Evolutionary conservation across 345 rosid genomes (phyloP).

Genomic region (Lumnitzera littorea): DNA sequence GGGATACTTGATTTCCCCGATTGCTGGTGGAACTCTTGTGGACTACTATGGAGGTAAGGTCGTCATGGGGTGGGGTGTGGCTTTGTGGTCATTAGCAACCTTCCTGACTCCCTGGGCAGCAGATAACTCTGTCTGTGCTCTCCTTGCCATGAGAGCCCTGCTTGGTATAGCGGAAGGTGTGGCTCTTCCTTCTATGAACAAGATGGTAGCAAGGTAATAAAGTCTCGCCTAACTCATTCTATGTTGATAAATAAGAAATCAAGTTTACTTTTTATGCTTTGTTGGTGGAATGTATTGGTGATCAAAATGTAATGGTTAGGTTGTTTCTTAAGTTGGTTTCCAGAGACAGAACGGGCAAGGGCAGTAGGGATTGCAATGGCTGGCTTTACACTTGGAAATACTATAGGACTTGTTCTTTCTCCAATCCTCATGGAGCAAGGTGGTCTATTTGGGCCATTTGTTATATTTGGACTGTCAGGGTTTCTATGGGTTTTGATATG

Average conservation of each 20-base stretch:
- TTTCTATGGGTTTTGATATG: constrained; percentile 93
- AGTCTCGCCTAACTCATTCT: constrained; percentile 12
- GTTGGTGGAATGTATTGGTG: constrained; percentile 10
- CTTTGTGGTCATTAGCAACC: constrained; percentile 88
- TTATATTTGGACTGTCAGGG: constrained; percentile 85
- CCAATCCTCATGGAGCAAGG: constrained; percentile 90
- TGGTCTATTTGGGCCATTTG: constrained; percentile 89
- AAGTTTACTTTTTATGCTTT: constrained; percentile 3
- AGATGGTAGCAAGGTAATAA: constrained; percentile 83
- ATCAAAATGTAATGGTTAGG: constrained; percentile 23
- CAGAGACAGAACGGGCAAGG: constrained; percentile 82
- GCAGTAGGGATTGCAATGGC: constrained; percentile 97
- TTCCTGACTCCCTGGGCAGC: constrained; percentile 97
- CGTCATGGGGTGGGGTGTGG: constrained; percentile 92
- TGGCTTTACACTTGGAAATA: constrained; percentile 90
- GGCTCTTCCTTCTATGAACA: constrained; percentile 98
- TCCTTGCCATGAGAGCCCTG: constrained; percentile 63
- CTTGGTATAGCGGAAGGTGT: constrained; percentile 98
- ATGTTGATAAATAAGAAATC: constrained; percentile 7
- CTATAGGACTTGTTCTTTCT: constrained; percentile 72
- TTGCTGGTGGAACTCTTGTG: constrained; percentile 86
- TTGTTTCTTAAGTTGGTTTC: constrained; percentile 84
- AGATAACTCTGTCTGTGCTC: constrained; percentile 64
- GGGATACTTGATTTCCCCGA: constrained; percentile 94
- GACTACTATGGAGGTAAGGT: constrained; percentile 91